phyloP scores from a whole-genome alignment of 352 stramenopile species.

The Phytophthora palmivora region DNA sequence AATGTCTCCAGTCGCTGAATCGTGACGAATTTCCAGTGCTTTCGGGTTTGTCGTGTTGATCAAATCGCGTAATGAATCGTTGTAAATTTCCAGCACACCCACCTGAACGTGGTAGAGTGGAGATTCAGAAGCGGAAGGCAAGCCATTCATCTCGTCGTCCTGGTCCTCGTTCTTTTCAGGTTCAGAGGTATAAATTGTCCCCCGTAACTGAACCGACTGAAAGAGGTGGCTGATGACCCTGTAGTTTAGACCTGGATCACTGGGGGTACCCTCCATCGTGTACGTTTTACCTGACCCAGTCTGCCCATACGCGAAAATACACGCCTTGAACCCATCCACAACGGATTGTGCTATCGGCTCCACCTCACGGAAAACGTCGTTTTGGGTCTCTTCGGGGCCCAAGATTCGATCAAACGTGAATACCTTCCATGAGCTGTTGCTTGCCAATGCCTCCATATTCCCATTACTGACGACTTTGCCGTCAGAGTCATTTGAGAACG shows the following conservation, averaged over 20 bases:
- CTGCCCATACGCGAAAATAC: conserved; percentile 99
- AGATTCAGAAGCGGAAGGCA: conserved; percentile 21
- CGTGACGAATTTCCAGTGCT: conserved; percentile 77
- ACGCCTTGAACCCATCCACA: conserved; percentile 98
- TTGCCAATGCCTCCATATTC: conserved; percentile 50
- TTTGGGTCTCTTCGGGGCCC: conserved; percentile 91
- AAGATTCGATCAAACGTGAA: conserved; percentile 99
- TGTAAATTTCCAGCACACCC: conserved; percentile 98
- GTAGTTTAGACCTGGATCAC: conserved; percentile 88
- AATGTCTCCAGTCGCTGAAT: conserved; percentile 74
- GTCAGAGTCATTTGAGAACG: conserved; percentile 44
- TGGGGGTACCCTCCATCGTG: conserved; percentile 95
- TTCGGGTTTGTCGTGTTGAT: conserved; percentile 74
- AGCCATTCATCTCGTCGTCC: conserved; percentile 41
- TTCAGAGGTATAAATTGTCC: conserved; percentile 58
- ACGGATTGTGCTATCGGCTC: conserved; percentile 96
- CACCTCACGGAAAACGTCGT: conserved; percentile 97
- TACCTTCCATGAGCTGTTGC: conserved; percentile 90
- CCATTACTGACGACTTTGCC: conserved; percentile 33
- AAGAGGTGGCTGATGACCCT: conserved; percentile 83
- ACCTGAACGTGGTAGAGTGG: conserved; percentile 83
- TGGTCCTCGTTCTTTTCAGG: conserved; percentile 29
- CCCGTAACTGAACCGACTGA: conserved; percentile 84
- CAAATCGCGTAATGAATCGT: conserved; percentile 93
- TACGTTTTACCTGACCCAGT: conserved; percentile 97